A percentile compares a stretch with the other conserved stretches of the same genome.
phyloP scores from a whole-genome alignment of 179 eudicot genomes.

The Gypsophila paniculata region DNA sequence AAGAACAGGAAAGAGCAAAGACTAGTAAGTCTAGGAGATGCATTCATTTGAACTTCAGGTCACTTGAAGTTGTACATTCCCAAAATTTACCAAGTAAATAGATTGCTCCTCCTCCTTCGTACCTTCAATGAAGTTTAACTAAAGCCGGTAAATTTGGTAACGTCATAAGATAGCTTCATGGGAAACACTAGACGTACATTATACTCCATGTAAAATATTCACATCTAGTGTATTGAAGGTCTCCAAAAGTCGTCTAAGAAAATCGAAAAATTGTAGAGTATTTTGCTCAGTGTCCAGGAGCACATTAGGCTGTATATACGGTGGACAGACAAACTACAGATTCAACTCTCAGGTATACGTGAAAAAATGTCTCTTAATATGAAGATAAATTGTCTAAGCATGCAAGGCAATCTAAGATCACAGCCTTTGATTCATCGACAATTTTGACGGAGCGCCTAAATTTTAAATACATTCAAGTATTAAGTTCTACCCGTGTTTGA shows the following conservation, averaged over 20 bases:
- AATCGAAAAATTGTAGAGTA: not conserved
- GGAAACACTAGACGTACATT: not conserved
- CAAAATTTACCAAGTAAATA: not conserved
- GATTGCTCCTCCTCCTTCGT: not conserved
- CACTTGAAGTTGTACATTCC: not conserved
- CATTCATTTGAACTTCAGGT: not conserved
- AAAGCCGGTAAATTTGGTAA: too few relatives aligned
- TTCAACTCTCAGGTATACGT: not conserved
- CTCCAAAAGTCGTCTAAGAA: not conserved
- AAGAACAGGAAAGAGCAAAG: not conserved
- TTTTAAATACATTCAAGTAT: not conserved
- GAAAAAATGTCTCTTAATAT: constrained; percentile 2
- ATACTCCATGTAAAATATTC: not conserved
- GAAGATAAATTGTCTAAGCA: constrained; percentile 7
- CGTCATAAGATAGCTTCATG: not conserved
- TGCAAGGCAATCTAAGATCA: constrained; percentile 8
- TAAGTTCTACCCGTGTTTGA: not conserved
- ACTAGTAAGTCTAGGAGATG: not conserved
- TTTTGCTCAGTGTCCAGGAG: not conserved
- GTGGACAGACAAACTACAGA: not conserved
- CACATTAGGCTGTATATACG: not conserved
- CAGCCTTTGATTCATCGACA: not conserved
- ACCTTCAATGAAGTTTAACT: not conserved
- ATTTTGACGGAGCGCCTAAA: too few relatives aligned
- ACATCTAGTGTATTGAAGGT: not conserved